phyloP scores from a whole-genome alignment of 1,284 basidiomycete species.

The Schizophyllum commune region DNA sequence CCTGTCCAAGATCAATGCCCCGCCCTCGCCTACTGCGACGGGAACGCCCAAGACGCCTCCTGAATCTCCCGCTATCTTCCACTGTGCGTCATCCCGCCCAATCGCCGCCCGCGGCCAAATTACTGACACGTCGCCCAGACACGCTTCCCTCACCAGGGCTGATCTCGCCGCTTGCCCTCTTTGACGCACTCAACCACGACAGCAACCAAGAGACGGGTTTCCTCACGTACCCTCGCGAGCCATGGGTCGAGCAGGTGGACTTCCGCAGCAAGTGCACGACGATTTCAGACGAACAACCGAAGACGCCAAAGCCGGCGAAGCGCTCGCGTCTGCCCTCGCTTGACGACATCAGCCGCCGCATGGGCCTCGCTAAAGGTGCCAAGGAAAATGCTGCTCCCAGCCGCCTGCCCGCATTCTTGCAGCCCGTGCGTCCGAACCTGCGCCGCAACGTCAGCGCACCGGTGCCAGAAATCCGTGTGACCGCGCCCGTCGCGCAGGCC shows the following conservation, averaged over 20 bases:
- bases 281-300: conserved; percentile 11
- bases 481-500: conserved; percentile 30
- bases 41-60: conserved; percentile 55
- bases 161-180: conserved; percentile 52
- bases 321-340: conserved; percentile 48
- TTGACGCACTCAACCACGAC: conserved; percentile 42
- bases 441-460: conserved; percentile 13
- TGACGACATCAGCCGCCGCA: conserved; percentile 63
- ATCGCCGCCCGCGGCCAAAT: neutral
- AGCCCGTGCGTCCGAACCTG: conserved; percentile 16
- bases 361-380: conserved; percentile 30
- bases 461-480: conserved; percentile 37
- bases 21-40: conserved; percentile 53
- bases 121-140: conserved; percentile 14
- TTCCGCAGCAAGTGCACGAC: conserved; percentile 33
- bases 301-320: conserved; percentile 10
- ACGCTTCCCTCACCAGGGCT: conserved; percentile 61
- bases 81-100: conserved; percentile 25
- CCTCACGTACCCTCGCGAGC: conserved; percentile 22
- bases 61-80: conserved; percentile 62
- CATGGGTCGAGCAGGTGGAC: conserved; percentile 63
- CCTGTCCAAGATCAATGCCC: conserved; percentile 61
- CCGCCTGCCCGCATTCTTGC: conserved; percentile 41
- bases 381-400: conserved; percentile 8
- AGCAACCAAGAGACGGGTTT: conserved; percentile 15